Evolutionary conservation across 495 filamentous ascomycete genomes (phyloP).

Genomic region (Xylaria bambusicola): DNA sequence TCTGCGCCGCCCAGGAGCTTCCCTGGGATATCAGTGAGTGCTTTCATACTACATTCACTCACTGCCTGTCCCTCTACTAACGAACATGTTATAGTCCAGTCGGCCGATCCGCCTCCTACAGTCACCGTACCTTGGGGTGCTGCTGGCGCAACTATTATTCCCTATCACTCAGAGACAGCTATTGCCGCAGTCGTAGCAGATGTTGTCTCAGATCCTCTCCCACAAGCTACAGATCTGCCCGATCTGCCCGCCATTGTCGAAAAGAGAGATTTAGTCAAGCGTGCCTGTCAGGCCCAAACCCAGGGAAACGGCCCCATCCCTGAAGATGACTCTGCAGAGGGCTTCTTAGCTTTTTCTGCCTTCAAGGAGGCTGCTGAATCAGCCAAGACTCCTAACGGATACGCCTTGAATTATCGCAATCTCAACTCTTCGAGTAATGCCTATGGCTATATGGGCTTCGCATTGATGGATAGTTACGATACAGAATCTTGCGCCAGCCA

Average conservation of each 20-base stretch:
- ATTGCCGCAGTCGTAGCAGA: neutral
- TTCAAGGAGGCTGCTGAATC: conserved; percentile 24
- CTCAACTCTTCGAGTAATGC: conserved; percentile 37
- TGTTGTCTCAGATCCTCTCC: neutral
- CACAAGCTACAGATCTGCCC: neutral
- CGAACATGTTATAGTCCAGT: neutral
- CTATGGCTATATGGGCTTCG: conserved; percentile 43
- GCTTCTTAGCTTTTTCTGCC: conserved; percentile 26
- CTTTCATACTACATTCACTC: neutral
- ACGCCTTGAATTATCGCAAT: conserved; percentile 38
- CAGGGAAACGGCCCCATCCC: conserved; percentile 35
- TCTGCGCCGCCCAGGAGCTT: neutral
- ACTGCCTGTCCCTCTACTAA: neutral
- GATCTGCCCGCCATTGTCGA: neutral
- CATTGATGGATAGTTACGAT: conserved; percentile 42
- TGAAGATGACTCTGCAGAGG: conserved; percentile 33
- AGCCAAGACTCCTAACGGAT: conserved; percentile 41
- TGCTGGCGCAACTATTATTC: neutral
- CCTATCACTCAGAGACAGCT: neutral
- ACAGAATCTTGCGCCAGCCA: conserved; percentile 34
- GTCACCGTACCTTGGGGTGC: neutral
- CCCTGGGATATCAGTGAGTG: neutral
- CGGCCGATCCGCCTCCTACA: neutral
- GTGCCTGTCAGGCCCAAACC: conserved; percentile 29
- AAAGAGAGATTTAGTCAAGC: neutral